Percentiles rank a stretch among this genome's conserved stretches.
These are phyloP conservation scores for Pichia sp. DNA, from an alignment of 1,139 yeast genomes.

Conservation along the genomic window DNA sequence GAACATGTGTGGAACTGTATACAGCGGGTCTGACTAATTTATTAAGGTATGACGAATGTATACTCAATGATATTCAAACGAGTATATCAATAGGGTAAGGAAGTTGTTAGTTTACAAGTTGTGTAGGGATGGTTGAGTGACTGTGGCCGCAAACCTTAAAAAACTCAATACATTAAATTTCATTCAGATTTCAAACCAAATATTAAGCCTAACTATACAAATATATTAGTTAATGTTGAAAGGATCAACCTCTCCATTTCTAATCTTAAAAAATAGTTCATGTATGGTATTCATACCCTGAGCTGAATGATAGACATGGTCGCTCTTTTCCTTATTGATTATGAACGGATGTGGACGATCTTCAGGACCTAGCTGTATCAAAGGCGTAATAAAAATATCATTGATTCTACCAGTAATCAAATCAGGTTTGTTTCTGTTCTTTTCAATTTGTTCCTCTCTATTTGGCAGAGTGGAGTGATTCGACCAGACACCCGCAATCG, in stretches of 20 bases:
- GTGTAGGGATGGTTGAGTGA: too few species aligned
- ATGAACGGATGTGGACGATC: slow-evolving; percentile 18
- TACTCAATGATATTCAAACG: too few species aligned
- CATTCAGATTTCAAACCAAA: too few species aligned
- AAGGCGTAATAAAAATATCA: slow-evolving; percentile 12
- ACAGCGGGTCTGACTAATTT: too few species aligned
- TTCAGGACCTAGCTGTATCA: slow-evolving; percentile 9
- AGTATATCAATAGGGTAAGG: too few species aligned
- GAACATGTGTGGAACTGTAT: too few species aligned
- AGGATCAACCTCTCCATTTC: slow-evolving; percentile 13
- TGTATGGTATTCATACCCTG: slow-evolving; percentile 8
- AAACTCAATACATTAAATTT: too few species aligned
- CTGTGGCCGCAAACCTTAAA: too few species aligned
- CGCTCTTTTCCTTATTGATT: slow-evolving; percentile 11
- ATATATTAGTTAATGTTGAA: background rate
- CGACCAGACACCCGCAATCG: slow-evolving; percentile 41
- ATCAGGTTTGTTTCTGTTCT: slow-evolving; percentile 10
- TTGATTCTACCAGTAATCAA: slow-evolving; percentile 6
- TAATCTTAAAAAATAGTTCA: slow-evolving; percentile 11
- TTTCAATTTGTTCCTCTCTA: slow-evolving; percentile 17
- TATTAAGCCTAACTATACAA: background rate
- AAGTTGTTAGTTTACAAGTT: too few species aligned
- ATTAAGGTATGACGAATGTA: too few species aligned
- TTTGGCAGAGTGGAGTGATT: slow-evolving; percentile 21
- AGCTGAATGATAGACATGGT: slow-evolving; percentile 11